Evolutionary conservation across 306 rosid species (phyloP).

Genomic region (Prinsepia uniflora): DNA sequence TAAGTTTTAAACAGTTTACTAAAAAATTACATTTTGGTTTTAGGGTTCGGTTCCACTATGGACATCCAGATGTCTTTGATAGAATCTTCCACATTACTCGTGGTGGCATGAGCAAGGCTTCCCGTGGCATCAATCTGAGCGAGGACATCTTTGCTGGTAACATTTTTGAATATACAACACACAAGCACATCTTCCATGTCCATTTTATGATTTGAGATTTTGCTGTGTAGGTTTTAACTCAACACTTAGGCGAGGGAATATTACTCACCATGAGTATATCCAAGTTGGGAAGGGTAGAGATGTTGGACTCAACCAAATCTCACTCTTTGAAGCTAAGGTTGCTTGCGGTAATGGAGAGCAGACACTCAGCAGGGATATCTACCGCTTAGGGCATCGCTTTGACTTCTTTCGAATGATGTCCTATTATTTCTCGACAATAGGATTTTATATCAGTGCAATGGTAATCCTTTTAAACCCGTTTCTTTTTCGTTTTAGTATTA

Average conservation of each 20-base stretch:
- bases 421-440: constrained; percentile 77
- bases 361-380: constrained; percentile 74
- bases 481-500: too few species aligned
- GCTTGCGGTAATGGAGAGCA: constrained; percentile 95
- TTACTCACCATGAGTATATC: constrained; percentile 89
- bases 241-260: constrained; percentile 78
- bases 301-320: constrained; percentile 80
- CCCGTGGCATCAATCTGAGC: constrained; percentile 83
- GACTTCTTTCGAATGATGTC: constrained; percentile 86
- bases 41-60: constrained; percentile 45
- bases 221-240: constrained; percentile 44
- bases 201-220: too few species aligned
- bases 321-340: constrained; percentile 95
- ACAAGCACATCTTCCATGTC: too few species aligned
- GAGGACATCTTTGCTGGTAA: constrained; percentile 84
- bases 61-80: constrained; percentile 96
- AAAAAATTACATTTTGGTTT: too few species aligned
- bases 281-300: constrained; percentile 96
- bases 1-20: too few species aligned
- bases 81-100: constrained; percentile 81
- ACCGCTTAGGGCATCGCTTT: constrained; percentile 78
- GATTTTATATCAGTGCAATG: constrained; percentile 80
- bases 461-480: constrained; percentile 1
- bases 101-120: constrained; percentile 92
- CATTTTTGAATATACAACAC: too few species aligned